Conservation (phyloP, 345 rosid species). For the Barbarea vulgaris region DNA sequence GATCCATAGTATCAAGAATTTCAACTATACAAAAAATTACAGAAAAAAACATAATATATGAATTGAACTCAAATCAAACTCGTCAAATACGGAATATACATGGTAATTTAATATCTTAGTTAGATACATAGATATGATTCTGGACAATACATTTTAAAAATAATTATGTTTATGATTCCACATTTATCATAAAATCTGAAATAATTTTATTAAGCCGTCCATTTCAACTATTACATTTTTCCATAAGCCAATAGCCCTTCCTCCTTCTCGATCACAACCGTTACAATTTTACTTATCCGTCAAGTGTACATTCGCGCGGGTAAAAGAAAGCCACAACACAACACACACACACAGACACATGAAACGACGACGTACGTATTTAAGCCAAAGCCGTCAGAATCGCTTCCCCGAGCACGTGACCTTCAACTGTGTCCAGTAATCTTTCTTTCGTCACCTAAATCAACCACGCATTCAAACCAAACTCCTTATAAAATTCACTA, state of each 20-base stretch:
- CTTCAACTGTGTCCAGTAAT: slow-evolving; percentile 65
- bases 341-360: background rate
- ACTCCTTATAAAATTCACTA: background rate
- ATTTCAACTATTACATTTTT: background rate
- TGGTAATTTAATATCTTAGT: too few species aligned
- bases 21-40: too few species aligned
- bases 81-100: too few species aligned
- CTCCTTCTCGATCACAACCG: background rate
- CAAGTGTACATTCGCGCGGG: background rate
- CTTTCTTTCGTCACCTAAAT: slow-evolving; percentile 74
- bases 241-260: background rate
- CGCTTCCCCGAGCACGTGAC: slow-evolving; percentile 74
- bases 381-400: slow-evolving; percentile 51
- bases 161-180: too few species aligned
- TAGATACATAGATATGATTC: too few species aligned
- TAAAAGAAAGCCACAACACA: background rate
- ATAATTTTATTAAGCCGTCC: background rate
- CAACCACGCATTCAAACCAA: background rate
- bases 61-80: too few species aligned
- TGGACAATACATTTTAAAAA: too few species aligned
- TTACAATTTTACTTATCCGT: background rate
- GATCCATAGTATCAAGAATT: too few species aligned
- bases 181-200: too few species aligned
- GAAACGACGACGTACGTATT: background rate
- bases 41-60: too few species aligned